Conservation (phyloP, 345 rosid genomes). For the Populus euphratica region DNA sequence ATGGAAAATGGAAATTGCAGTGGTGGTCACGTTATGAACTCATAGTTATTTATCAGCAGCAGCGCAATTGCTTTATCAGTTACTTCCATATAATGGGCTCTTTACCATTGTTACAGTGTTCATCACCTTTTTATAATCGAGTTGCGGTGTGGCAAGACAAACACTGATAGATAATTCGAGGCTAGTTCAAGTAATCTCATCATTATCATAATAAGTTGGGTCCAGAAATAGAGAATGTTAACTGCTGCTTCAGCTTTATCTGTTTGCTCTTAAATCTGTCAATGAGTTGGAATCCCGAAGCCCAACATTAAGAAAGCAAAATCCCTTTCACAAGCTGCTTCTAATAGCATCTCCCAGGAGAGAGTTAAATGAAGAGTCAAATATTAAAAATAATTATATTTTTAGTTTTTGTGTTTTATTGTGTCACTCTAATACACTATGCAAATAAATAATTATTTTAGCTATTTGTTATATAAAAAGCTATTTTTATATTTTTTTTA, state of each 20-base stretch:
- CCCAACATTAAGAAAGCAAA: not conserved
- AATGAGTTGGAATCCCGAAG: not conserved
- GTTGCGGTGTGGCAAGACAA: not conserved
- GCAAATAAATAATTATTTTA: no score
- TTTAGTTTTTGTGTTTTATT: no score
- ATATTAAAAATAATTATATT: no score
- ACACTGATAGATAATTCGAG: no score
- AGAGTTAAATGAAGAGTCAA: no score
- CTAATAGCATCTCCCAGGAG: no score
- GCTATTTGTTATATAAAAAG: no score
- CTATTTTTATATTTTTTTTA: no score
- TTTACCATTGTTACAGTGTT: not conserved
- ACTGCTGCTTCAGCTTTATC: not conserved
- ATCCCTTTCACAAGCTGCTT: not conserved
- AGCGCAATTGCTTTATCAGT: not conserved
- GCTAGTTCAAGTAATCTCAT: no score
- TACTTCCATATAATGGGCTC: not conserved
- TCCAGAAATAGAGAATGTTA: not conserved
- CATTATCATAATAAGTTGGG: not conserved
- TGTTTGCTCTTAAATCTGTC: not conserved
- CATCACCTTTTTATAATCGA: not conserved
- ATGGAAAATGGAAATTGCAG: not conserved
- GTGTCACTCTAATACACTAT: rapidly evolving
- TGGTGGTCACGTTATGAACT: not conserved
- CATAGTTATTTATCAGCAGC: not conserved